phyloP scores from a whole-genome alignment of 441 rosid species.

The Viola pubescens region DNA sequence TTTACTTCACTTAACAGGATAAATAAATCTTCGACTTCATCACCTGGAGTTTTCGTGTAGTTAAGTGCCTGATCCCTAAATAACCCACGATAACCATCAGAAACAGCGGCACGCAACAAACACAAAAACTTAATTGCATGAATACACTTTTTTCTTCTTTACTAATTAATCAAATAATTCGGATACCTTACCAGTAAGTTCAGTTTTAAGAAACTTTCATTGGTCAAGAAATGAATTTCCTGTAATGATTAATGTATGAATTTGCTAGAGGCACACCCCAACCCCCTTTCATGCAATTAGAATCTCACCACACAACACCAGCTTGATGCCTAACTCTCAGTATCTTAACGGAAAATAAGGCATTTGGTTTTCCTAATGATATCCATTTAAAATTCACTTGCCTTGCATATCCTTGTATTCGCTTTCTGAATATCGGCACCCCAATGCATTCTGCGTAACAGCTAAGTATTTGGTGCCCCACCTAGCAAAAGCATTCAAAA shows the following conservation, averaged over 20 bases:
- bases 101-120: background rate
- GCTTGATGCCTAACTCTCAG: background rate
- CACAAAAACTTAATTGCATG: too few species aligned
- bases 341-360: constrained; percentile 10
- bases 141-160: background rate
- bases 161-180: too few species aligned
- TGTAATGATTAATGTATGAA: too few species aligned
- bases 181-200: too few species aligned
- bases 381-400: constrained; percentile 29
- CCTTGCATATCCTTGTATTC: constrained; percentile 83
- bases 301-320: background rate
- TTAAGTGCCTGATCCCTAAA: constrained; percentile 65
- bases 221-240: too few species aligned
- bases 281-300: background rate
- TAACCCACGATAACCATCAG: constrained; percentile 13
- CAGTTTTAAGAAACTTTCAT: too few species aligned
- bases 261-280: too few species aligned
- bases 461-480: constrained; percentile 86
- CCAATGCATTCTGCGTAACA: constrained; percentile 91
- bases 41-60: constrained; percentile 66
- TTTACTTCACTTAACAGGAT: constrained; percentile 70
- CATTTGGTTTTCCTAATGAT: constrained; percentile 16
- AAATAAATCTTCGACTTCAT: constrained; percentile 98
- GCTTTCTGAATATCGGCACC: constrained; percentile 73
- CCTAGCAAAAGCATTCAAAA: constrained; percentile 33